Percentiles rank a stretch among this genome's conserved stretches.
Evolutionary conservation across 805 yeast species (phyloP).

Genomic region (Saccharomycopsis fibuligera): DNA sequence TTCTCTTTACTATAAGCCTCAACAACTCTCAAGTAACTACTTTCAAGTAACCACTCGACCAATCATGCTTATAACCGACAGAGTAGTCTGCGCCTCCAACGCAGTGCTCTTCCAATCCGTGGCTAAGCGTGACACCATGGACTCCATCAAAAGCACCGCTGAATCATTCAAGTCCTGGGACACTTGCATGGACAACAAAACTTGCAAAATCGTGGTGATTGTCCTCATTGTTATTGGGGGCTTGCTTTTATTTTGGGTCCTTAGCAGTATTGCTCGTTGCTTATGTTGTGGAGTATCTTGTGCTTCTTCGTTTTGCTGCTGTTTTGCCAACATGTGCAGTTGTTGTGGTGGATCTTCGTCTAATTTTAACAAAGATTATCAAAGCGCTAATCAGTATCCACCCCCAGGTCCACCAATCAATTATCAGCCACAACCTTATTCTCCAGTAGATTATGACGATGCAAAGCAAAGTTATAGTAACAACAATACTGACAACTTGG

Average conservation of each 20-base stretch:
- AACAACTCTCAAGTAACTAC: too few species aligned
- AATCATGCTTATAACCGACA: too few species aligned
- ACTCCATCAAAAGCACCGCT: neutral
- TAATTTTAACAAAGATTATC: neutral
- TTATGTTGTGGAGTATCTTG: constrained; percentile 40
- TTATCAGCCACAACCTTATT: constrained; percentile 7
- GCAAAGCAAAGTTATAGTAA: constrained; percentile 1
- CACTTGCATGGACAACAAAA: constrained; percentile 55
- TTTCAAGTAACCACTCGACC: too few species aligned
- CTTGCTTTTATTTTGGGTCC: constrained; percentile 43
- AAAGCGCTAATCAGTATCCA: neutral
- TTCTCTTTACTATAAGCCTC: too few species aligned
- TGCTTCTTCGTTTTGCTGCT: constrained; percentile 39
- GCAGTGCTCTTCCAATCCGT: too few species aligned
- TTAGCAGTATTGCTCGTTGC: constrained; percentile 40
- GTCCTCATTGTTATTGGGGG: constrained; percentile 49
- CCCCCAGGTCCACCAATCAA: constrained; percentile 1
- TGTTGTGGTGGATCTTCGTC: constrained; percentile 15
- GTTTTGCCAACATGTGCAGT: constrained; percentile 18
- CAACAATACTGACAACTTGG: constrained; percentile 7
- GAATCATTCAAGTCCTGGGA: constrained; percentile 47
- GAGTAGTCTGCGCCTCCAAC: too few species aligned
- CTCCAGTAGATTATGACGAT: neutral
- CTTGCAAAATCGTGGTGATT: constrained; percentile 59
- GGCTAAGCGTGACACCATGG: too few species aligned